These are phyloP conservation scores for Endocarpon pusillum DNA, from an alignment of 495 filamentous ascomycete species.

Conservation along the genomic window DNA sequence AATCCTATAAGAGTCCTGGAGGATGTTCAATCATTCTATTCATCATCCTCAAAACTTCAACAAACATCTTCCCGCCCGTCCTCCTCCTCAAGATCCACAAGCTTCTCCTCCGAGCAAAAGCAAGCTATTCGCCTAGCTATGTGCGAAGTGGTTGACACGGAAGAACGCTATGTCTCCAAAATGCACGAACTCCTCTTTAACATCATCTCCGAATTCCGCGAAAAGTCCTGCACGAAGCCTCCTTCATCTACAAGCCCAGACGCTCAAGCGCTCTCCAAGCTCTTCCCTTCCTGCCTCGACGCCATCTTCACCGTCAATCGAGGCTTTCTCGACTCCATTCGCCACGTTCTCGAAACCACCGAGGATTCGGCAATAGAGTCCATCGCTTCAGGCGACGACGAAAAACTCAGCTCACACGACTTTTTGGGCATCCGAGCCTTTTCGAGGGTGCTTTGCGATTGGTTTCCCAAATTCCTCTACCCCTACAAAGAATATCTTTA, in stretches of 20 bases:
- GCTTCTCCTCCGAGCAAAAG: conserved; percentile 66
- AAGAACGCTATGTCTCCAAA: conserved; percentile 82
- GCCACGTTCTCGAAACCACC: conserved; percentile 60
- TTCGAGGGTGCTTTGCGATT: conserved; percentile 62
- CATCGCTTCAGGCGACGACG: conserved; percentile 27
- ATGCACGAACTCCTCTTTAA: conserved; percentile 63
- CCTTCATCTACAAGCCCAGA: conserved; percentile 52
- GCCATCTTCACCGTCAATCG: conserved; percentile 64
- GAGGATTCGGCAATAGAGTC: conserved; percentile 62
- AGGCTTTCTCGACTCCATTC: conserved; percentile 57
- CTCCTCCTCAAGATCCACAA: conserved; percentile 50
- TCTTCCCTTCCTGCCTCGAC: conserved; percentile 69
- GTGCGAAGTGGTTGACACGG: conserved; percentile 82
- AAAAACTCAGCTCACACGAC: conserved; percentile 31
- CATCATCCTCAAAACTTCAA: conserved; percentile 75
- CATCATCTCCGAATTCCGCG: conserved; percentile 54
- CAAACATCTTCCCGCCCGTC: conserved; percentile 77
- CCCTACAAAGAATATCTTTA: conserved; percentile 85
- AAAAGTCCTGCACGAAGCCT: conserved; percentile 40
- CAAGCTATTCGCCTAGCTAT: conserved; percentile 72
- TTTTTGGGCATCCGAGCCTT: conserved; percentile 56
- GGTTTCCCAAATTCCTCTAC: conserved; percentile 78
- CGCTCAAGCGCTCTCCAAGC: conserved; percentile 47
- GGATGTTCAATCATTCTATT: conserved; percentile 66
- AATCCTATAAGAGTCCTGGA: conserved; percentile 54